Evolutionary conservation across 805 yeast genomes (phyloP).

Genomic region (Wickerhamiella azyma): DNA sequence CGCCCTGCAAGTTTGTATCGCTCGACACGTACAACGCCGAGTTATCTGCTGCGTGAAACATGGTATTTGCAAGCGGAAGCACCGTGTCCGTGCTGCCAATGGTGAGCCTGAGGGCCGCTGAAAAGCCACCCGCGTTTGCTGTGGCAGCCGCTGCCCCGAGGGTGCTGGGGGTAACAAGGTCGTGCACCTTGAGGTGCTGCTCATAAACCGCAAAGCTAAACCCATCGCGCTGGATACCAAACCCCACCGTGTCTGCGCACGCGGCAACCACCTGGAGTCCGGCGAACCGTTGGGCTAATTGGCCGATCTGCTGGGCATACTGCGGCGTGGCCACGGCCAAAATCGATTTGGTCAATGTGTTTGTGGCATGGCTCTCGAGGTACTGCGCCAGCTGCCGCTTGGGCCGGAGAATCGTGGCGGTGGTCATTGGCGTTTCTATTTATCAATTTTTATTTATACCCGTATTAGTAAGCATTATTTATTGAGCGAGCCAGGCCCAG

Average conservation of each 20-base stretch:
- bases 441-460: background rate
- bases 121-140: slow-evolving; percentile 2
- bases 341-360: slow-evolving; percentile 16
- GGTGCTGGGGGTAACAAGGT: slow-evolving; percentile 7
- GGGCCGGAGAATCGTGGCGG: slow-evolving; percentile 20
- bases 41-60: slow-evolving; percentile 21
- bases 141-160: background rate
- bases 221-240: slow-evolving; percentile 24
- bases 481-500: no score
- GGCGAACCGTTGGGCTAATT: slow-evolving; percentile 13
- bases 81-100: slow-evolving; percentile 13
- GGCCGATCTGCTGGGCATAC: slow-evolving; percentile 21
- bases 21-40: slow-evolving; percentile 13
- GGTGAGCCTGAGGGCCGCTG: slow-evolving; percentile 8
- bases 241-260: slow-evolving; percentile 24
- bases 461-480: background rate
- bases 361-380: slow-evolving; percentile 14
- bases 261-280: slow-evolving; percentile 20
- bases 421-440: slow-evolving; percentile 16
- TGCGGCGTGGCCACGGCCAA: slow-evolving; percentile 26
- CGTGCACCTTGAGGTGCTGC: slow-evolving; percentile 15
- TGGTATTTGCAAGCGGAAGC: slow-evolving; percentile 25
- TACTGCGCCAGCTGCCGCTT: slow-evolving; percentile 14
- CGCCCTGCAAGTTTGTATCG: slow-evolving; percentile 11
- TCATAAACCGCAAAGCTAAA: slow-evolving; percentile 19